Base-by-base conservation (phyloP, 116 monocot species). In the Iris pallida region DNA sequence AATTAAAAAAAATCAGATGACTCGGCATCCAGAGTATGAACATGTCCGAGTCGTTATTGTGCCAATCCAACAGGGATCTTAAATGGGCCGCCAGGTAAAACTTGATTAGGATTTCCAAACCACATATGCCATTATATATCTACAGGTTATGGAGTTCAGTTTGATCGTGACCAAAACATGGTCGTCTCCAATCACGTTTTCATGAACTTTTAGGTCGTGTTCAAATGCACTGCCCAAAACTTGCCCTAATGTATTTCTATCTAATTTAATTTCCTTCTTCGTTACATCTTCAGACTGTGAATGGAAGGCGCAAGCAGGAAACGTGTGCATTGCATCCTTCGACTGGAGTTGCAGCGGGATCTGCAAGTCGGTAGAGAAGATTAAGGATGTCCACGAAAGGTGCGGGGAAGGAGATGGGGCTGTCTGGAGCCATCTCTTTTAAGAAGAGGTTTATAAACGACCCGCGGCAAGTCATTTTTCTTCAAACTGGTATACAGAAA, bases 331-430 rank as follows among this genome's bases (percentile, higher is more conserved):
- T 10, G 74, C 74, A 59, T 74, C 74, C 6, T 74, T 74, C 42
- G 74, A 74, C 15, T 74, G 74, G 74, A 48, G 13, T 16, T 74
- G 74, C 59, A 74, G 74, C 49, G 74, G 74, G 41, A 66, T 74
- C 2, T 74, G 74, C 59, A 74, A 74, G 46, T 74, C 65, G 14
- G 64, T 73, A 2, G 73, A 73, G 46, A 65, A 65, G 63, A 73
- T 73, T 20, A 73, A 73, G 47, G 65, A 73, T 59, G 49, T 73
- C 4, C 73, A 73, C 13, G 40, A 43, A 17, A 40, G 5, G 20
- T 73, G 73, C 16, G 73, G 65, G 15, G 73, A 74, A 66, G 58
- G 58, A 57, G 59, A 57, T 42, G 66, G 42, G 45, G 44, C 74
- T 16, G 49, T 66, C 10, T 74, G 57, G 65, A 53, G 6, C 41